Percentiles rank a stretch among this genome's conserved stretches.
phyloP scores from a whole-genome alignment of 2,329 filamentous ascomycete species.

The Didymella segeticola region DNA sequence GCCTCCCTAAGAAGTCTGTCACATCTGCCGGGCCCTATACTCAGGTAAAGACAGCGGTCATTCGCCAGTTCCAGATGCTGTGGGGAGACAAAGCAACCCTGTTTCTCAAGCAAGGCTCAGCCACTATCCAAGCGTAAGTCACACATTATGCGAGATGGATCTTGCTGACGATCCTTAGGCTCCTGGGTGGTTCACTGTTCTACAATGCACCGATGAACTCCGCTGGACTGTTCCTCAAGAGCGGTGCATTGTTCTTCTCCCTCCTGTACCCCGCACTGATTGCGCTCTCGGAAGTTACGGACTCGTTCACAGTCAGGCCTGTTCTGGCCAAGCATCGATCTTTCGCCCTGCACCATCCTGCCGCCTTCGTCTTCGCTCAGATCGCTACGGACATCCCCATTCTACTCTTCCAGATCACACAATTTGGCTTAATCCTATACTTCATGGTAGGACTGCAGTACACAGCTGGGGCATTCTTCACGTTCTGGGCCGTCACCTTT shows the following conservation, averaged over 20 bases:
- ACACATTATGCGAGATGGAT: too few species aligned
- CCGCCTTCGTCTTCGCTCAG: slow-evolving; percentile 77
- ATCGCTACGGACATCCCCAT: slow-evolving; percentile 63
- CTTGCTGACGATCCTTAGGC: too few species aligned
- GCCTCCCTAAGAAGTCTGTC: slow-evolving; percentile 61
- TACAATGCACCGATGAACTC: slow-evolving; percentile 67
- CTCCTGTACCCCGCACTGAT: slow-evolving; percentile 68
- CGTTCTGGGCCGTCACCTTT: slow-evolving; percentile 72
- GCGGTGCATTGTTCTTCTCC: slow-evolving; percentile 69
- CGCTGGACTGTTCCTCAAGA: slow-evolving; percentile 68
- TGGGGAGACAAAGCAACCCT: slow-evolving; percentile 70
- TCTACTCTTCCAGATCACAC: slow-evolving; percentile 63
- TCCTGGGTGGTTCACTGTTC: slow-evolving; percentile 72
- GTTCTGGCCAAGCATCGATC: slow-evolving; percentile 87
- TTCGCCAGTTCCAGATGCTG: slow-evolving; percentile 69
- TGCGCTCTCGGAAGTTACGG: slow-evolving; percentile 69
- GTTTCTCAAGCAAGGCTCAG: slow-evolving; percentile 66
- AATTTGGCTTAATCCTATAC: slow-evolving; percentile 68
- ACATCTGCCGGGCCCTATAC: slow-evolving; percentile 51
- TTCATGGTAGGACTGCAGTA: slow-evolving; percentile 81
- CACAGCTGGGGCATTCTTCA: slow-evolving; percentile 77
- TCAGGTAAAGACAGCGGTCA: slow-evolving; percentile 63
- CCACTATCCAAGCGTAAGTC: slow-evolving; percentile 64
- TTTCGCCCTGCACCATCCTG: slow-evolving; percentile 89
- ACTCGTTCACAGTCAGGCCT: slow-evolving; percentile 66